Percentiles rank a stretch among this genome's conserved stretches.
Evolutionary conservation across 352 stramenopile genomes (phyloP).

Genomic region (Globisporangium carolinianum): DNA sequence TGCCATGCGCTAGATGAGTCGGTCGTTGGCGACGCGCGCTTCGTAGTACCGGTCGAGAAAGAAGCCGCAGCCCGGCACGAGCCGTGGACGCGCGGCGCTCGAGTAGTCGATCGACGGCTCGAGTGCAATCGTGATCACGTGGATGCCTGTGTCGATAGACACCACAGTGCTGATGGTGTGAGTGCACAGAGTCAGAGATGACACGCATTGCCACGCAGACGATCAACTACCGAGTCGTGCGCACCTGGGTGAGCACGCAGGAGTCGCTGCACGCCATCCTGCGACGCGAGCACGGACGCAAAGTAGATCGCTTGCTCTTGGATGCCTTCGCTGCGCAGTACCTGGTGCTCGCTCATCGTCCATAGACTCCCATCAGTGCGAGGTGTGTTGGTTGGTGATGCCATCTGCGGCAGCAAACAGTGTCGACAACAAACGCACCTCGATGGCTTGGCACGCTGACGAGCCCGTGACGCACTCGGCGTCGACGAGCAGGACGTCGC

Average conservation of each 20-base stretch:
- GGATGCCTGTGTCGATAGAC: background rate
- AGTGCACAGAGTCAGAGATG: background rate
- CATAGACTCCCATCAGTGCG: background rate
- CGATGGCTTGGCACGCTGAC: constrained; percentile 8
- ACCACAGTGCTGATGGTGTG: too few relatives aligned
- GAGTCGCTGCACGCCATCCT: constrained; percentile 4
- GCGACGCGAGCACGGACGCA: constrained; percentile 7
- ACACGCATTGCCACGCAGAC: background rate
- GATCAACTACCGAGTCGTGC: too few relatives aligned
- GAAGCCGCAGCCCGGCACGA: constrained; percentile 3
- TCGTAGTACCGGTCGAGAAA: constrained; percentile 10
- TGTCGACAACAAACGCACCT: background rate
- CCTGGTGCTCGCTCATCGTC: background rate
- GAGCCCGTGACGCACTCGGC: constrained; percentile 10
- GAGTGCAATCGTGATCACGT: constrained; percentile 2
- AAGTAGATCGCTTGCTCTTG: constrained; percentile 9
- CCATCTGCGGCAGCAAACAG: background rate
- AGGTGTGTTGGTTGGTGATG: too few relatives aligned
- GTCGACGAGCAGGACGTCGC: constrained; percentile 9
- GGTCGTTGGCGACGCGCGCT: background rate
- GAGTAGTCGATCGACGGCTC: constrained; percentile 1
- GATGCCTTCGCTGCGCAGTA: constrained; percentile 7
- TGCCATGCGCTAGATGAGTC: constrained; percentile 4
- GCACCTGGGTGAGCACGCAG: constrained; percentile 2
- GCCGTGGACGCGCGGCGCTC: background rate